Conservation (phyloP, 805 yeast species). For the Candida orba region DNA sequence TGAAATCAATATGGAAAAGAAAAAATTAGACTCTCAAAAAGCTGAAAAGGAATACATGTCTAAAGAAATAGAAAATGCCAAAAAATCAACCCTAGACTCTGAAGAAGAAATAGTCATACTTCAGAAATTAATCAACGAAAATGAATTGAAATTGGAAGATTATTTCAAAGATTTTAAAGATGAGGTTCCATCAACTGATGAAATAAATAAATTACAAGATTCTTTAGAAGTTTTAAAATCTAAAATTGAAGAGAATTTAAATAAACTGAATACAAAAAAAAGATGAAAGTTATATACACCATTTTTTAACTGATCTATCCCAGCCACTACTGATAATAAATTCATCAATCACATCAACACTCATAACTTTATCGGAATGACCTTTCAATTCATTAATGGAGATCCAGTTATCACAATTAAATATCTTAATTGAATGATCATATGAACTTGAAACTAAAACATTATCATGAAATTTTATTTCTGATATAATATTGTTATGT, state of each 20-base stretch:
- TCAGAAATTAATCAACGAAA: conserved; percentile 6
- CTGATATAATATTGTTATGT: conserved; percentile 67
- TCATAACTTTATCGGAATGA: conserved; percentile 65
- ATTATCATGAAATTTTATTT: conserved; percentile 39
- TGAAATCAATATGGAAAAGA: conserved; percentile 36
- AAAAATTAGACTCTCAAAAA: conserved; percentile 36
- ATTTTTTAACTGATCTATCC: conserved; percentile 73
- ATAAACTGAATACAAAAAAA: conserved; percentile 13
- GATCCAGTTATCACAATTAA: conserved; percentile 70
- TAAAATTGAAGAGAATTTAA: conserved; percentile 17
- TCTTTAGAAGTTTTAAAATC: conserved; percentile 8
- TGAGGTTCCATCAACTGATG: conserved; percentile 10
- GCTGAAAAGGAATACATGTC: conserved; percentile 62
- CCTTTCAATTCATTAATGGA: conserved; percentile 43
- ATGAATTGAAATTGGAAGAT: conserved; percentile 10
- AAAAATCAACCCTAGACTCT: conserved; percentile 41
- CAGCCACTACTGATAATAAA: conserved; percentile 64
- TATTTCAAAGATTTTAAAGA: conserved; percentile 17
- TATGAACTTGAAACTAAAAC: conserved; percentile 57
- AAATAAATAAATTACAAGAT: conserved; percentile 10
- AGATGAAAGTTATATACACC: conserved; percentile 30
- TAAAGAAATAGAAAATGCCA: conserved; percentile 50
- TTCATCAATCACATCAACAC: conserved; percentile 49
- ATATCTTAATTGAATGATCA: conserved; percentile 58
- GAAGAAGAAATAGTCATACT: conserved; percentile 24